Percentiles rank a stretch among this genome's conserved stretches.
phyloP scores from a whole-genome alignment of 2,329 filamentous ascomycete genomes.

The Acrocalymma vagum region DNA sequence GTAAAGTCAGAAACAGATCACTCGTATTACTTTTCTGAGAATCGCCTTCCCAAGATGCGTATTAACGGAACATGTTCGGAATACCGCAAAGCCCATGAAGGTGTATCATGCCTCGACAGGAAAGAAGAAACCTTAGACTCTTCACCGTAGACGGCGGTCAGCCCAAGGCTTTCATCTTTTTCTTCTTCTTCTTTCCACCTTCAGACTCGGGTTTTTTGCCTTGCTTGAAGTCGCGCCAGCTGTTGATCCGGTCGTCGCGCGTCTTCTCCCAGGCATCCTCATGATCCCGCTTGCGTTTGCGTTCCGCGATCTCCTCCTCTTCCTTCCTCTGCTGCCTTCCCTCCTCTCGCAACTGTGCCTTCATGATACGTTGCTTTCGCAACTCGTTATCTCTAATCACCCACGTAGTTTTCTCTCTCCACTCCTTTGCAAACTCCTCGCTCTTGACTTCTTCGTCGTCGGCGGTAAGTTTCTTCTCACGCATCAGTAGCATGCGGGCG shows the following conservation, averaged over 20 bases:
- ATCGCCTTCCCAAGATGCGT: too few species aligned
- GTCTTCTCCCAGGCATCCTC: conserved; percentile 96
- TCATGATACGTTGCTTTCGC: conserved; percentile 81
- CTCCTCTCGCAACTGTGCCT: conserved; percentile 96
- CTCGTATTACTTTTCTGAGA: too few species aligned
- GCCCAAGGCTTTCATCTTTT: conserved; percentile 62
- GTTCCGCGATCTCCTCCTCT: conserved; percentile 80
- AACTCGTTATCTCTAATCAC: conserved; percentile 95
- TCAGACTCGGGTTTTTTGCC: conserved; percentile 59
- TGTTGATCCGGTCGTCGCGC: conserved; percentile 88
- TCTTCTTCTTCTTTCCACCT: conserved; percentile 55
- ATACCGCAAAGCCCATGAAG: too few species aligned
- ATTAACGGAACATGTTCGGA: too few species aligned
- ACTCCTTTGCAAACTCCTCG: conserved; percentile 81
- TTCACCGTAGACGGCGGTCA: too few species aligned
- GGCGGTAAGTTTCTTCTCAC: conserved; percentile 91
- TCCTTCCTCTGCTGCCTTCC: conserved; percentile 85
- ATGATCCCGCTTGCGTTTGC: conserved; percentile 75
- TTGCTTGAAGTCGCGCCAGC: conserved; percentile 93
- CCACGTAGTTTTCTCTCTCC: conserved; percentile 88
- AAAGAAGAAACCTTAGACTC: too few species aligned
- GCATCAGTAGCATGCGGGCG: conserved; percentile 91
- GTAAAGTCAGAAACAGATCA: too few species aligned
- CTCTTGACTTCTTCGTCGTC: conserved; percentile 89
- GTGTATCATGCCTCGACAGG: too few species aligned